Percentiles rank a stretch among this genome's conserved stretches.
These are phyloP conservation scores for Thielaviopsis ethacetica DNA, from an alignment of 2,329 filamentous ascomycete species.

Conservation along the genomic window DNA sequence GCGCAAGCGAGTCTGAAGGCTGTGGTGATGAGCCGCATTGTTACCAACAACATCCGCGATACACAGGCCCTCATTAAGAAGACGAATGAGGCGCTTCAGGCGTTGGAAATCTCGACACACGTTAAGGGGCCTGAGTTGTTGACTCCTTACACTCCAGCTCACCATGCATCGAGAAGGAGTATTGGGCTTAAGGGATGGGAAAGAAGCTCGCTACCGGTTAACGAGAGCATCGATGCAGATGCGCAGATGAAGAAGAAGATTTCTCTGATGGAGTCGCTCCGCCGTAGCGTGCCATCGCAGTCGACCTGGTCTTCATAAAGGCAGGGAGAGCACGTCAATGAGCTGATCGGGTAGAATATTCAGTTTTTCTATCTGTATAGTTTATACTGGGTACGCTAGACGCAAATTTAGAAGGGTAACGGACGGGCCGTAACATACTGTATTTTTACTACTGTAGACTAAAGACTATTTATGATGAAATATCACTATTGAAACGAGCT, in stretches of 20 bases:
- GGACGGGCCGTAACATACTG: not conserved
- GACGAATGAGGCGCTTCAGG: not conserved
- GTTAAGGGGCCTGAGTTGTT: not conserved
- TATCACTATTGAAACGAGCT: not conserved
- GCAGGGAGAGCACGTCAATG: not conserved
- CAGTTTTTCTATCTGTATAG: not conserved
- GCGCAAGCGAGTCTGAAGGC: not conserved
- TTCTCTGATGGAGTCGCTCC: conserved; percentile 8
- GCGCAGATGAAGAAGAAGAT: conserved; percentile 8
- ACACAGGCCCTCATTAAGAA: not conserved
- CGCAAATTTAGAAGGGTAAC: not conserved
- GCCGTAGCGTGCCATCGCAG: not conserved
- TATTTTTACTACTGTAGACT: not conserved
- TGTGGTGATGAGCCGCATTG: not conserved
- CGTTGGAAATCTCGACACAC: not conserved
- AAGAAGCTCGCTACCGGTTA: not conserved
- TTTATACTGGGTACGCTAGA: not conserved
- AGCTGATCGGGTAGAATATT: not conserved
- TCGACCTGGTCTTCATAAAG: not conserved
- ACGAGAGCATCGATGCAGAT: not conserved
- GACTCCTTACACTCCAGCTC: conserved; percentile 5
- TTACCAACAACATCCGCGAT: conserved; percentile 1
- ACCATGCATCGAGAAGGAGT: not conserved
- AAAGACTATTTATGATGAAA: not conserved
- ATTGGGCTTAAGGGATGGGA: conserved; percentile 2